Conservation (phyloP, 2,329 filamentous ascomycete species). For the Mycosphaerella sp. region DNA sequence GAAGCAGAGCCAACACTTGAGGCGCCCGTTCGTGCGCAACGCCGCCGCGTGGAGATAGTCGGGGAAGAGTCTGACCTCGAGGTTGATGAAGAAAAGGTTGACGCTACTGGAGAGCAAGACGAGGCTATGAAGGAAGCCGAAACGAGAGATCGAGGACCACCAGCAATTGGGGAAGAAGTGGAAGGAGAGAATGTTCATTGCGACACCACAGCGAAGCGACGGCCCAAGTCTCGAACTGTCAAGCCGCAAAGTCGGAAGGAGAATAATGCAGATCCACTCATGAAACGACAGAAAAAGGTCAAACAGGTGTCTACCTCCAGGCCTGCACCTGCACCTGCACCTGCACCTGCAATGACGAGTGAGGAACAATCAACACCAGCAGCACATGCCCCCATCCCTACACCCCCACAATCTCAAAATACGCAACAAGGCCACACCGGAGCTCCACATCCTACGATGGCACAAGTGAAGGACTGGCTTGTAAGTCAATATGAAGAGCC, state of each 20-base stretch:
- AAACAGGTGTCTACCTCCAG: background rate
- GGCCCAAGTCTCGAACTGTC: no score
- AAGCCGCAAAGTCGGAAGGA: background rate
- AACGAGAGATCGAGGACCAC: no score
- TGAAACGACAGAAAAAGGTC: constrained; percentile 1
- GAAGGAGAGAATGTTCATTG: no score
- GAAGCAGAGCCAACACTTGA: background rate
- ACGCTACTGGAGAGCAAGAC: background rate
- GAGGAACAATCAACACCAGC: background rate
- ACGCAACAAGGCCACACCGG: background rate
- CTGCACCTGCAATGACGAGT: background rate
- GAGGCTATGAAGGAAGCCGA: background rate
- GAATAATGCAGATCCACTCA: background rate
- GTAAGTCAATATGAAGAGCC: constrained; percentile 10
- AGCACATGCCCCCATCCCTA: constrained; percentile 1
- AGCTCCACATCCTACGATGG: background rate
- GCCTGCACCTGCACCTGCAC: background rate
- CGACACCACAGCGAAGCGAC: no score
- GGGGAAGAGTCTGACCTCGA: background rate
- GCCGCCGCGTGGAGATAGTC: background rate
- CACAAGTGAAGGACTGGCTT: constrained; percentile 9
- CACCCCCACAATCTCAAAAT: constrained; percentile 9
- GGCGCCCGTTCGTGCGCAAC: background rate
- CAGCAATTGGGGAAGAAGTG: no score
- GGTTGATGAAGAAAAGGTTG: background rate